Evolutionary conservation across 805 yeast species (phyloP), one percentile per base, ranked within the genome.

Genomic region (Candida awuae): DNA sequence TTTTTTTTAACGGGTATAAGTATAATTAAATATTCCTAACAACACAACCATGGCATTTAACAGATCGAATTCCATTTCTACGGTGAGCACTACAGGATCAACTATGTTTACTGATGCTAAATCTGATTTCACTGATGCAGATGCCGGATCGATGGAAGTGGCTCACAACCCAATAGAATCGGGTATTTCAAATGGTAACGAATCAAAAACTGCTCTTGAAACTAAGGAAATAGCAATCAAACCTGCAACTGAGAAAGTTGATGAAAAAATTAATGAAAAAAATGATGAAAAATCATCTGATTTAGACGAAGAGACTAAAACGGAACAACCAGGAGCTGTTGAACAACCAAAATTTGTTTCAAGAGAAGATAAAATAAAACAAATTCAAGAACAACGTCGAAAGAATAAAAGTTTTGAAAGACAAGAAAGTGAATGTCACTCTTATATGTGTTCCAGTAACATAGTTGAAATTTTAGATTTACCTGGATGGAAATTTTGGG

Each of bases 371-470:
- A 39, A 35, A 16, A 35, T 38, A 10, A 39, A 18, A 27, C 29
- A 21, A 25, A 15, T 34, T n/a, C 38, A 25, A 10, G 33, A 39
- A 12, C 38, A 38, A 26, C 39, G 6, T 9, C 28, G 45, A 8
- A 43, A 42, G 13, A 40, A 40, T 16, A 29, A 42, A 22, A 54
- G 58, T 6, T 57, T 54, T 29, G 52, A 53, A 25, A 47, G 53
- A 38, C 54, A 55, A 15, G 50, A 56, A 36, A 46, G 53, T 30
- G 50, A 56, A 30, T 56, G 62, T 29, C 55, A 55, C 37, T 57
- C 53, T 29, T 59, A 56, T 34, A 45, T 44, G 12, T 54, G 51
- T 30, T 38, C 49, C 8, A 42, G 34, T 29, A 49, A 44, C 19
- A 37, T 40, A 21, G 39, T 43, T 20, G 49, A 45, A 2, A 38